Base-by-base conservation (phyloP, 106 monocot genomes). In the Platanthera zijinensis region DNA sequence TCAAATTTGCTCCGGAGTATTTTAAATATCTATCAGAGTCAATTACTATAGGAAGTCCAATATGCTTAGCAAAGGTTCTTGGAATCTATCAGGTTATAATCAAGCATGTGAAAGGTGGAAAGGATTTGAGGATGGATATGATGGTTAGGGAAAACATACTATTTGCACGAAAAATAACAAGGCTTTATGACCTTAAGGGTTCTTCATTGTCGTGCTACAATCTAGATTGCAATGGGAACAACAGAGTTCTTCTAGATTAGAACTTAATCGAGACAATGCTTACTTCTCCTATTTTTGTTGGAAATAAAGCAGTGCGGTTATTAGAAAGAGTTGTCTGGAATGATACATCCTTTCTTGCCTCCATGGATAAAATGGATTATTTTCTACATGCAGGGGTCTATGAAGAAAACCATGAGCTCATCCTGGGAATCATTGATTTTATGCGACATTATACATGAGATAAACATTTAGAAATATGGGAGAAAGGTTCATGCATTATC, bases 261-360 rank as follows among this genome's bases (percentile, higher is more conserved):
- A 95, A 95, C 68, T 83, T 92, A 18, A 85, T 95, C 17, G 92
- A 95, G 70, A 63, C 88, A 63, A 90, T 95, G 92, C 90, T 90
- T 25, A 92, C 90, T 51, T 95, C 95, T 71, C 95, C 95, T 14
- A 95, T 95, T 80, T 95, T 92, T 77, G 86, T 95, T 18, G 95
- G 92, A 10, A 90, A 92, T 82, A 88, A 90, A 74, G 85, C 92
- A 25, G 92, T 92, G 74, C 75, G 90, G 50, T 66, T 95, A 17
- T 73, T 92, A 19, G 92, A 89, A 80, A 83, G 92, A 81, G 95
- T 92, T 87, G 90, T 92, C 75, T 95, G 95, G 95, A 95, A 95
- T 81, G 95, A 95, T 79, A 95, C 90, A 70, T 51, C 90, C 73
- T 95, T 95, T 87, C 85, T 95, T 25, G 90, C 88, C 3, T 88